phyloP scores from a whole-genome alignment of 768 basidiomycete species.

The Hypholoma sublateritium region DNA sequence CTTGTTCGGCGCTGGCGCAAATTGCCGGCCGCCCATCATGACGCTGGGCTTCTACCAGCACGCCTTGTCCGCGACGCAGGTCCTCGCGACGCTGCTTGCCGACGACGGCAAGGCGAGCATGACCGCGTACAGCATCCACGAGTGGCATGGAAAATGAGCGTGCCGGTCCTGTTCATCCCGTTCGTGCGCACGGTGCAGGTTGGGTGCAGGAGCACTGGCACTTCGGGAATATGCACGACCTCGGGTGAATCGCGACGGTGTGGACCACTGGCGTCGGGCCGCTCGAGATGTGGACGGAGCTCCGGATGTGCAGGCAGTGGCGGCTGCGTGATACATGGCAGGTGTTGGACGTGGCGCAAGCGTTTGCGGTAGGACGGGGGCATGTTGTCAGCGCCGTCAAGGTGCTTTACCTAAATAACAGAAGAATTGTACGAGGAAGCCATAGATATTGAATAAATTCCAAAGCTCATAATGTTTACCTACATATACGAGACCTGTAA shows the following conservation, averaged over 20 bases:
- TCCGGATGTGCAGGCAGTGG: neutral
- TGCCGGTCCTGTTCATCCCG: neutral
- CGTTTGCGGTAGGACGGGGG: constrained; percentile 2
- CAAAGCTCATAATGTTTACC: too few species aligned
- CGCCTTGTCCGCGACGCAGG: neutral
- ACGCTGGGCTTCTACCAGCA: neutral
- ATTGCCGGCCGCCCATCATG: neutral
- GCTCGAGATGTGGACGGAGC: neutral
- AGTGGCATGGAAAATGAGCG: neutral
- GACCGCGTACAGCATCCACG: neutral
- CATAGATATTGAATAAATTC: too few species aligned
- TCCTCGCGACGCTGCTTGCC: constrained; percentile 1
- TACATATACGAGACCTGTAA: too few species aligned
- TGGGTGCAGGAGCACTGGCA: constrained; percentile 4
- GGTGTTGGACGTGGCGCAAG: neutral
- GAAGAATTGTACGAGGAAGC: neutral
- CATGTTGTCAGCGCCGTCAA: neutral
- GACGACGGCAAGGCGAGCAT: constrained; percentile 6
- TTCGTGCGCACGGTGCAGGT: neutral
- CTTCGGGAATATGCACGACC: constrained; percentile 5
- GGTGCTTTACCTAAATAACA: neutral
- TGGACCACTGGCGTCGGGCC: constrained; percentile 1
- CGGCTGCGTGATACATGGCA: neutral
- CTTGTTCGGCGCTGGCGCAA: neutral
- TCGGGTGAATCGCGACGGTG: constrained; percentile 8